Evolutionary conservation across 352 stramenopile genomes (phyloP).

Genomic region (Phytophthora megakarya): DNA sequence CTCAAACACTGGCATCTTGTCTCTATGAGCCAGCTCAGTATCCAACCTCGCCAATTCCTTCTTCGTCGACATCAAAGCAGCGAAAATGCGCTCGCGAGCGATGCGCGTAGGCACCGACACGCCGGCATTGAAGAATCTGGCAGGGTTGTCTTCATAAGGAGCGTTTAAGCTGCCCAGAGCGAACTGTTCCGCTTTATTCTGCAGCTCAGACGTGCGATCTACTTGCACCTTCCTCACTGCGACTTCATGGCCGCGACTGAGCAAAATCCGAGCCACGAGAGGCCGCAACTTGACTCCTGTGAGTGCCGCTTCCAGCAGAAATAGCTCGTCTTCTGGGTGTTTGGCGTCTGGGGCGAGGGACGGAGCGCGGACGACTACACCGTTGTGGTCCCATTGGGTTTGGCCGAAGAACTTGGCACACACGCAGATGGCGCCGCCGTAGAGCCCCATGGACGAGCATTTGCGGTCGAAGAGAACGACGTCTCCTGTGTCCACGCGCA

Average conservation of each 20-base stretch:
- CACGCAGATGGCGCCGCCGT: conserved; percentile 77
- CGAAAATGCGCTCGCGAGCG: conserved; percentile 78
- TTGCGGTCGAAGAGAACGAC: conserved; percentile 84
- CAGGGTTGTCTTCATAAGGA: conserved; percentile 79
- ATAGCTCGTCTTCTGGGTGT: conserved; percentile 48
- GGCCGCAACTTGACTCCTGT: conserved; percentile 86
- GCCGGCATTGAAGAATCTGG: conserved; percentile 79
- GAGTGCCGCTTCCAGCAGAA: conserved; percentile 76
- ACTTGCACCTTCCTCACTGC: conserved; percentile 79
- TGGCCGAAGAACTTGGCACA: conserved; percentile 83
- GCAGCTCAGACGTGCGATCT: conserved; percentile 62
- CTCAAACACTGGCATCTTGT: conserved; percentile 79
- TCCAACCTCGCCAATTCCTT: conserved; percentile 68
- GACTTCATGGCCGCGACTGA: conserved; percentile 71
- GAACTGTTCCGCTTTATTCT: conserved; percentile 60
- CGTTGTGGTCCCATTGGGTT: conserved; percentile 89
- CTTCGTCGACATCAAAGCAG: conserved; percentile 65
- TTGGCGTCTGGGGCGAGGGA: conserved; percentile 18
- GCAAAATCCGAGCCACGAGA: conserved; percentile 74
- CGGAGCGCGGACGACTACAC: conserved; percentile 68
- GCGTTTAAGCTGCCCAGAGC: conserved; percentile 61
- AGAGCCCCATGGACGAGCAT: conserved; percentile 75
- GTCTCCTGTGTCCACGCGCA: conserved; percentile 74
- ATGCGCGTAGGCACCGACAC: conserved; percentile 69
- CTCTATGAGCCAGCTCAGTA: conserved; percentile 62